Evolutionary conservation across 1,139 yeast genomes (phyloP).

Genomic region (Geotrichum klebahnii): DNA sequence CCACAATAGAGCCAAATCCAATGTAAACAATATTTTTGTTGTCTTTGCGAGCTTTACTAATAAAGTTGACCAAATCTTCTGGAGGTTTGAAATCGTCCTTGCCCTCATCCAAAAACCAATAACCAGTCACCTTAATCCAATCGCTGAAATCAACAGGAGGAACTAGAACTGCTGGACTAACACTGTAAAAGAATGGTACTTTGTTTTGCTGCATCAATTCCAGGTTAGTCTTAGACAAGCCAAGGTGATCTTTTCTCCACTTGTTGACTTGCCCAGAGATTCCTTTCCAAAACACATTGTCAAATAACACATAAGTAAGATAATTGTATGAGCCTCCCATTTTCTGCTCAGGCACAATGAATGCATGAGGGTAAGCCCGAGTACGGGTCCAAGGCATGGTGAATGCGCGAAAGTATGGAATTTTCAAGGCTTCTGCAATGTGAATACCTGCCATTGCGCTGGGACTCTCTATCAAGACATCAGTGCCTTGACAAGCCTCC

Average conservation of each 20-base stretch:
- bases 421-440: slow-evolving; percentile 83
- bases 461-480: slow-evolving; percentile 85
- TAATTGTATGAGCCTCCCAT: slow-evolving; percentile 90
- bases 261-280: slow-evolving; percentile 81
- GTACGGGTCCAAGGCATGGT: slow-evolving; percentile 99
- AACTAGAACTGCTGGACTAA: slow-evolving; percentile 82
- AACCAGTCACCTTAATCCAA: slow-evolving; percentile 92
- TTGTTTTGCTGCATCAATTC: slow-evolving; percentile 67
- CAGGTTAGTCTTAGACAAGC: slow-evolving; percentile 64
- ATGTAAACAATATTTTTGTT: slow-evolving; percentile 74
- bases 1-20: slow-evolving; percentile 95
- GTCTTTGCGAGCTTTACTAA: slow-evolving; percentile 56
- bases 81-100: slow-evolving; percentile 58
- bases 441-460: slow-evolving; percentile 95
- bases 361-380: slow-evolving; percentile 93
- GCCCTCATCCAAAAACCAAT: slow-evolving; percentile 86
- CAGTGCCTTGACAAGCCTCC: slow-evolving; percentile 81
- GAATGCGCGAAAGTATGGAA: slow-evolving; percentile 90
- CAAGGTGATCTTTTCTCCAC: slow-evolving; percentile 72
- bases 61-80: slow-evolving; percentile 53
- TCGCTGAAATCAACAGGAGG: slow-evolving; percentile 92
- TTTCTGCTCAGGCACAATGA: slow-evolving; percentile 88
- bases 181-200: slow-evolving; percentile 83
- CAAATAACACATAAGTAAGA: slow-evolving; percentile 87
- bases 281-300: slow-evolving; percentile 90